A percentile compares a stretch with the other conserved stretches of the same genome.
Conservation (phyloP, 192 early-diverging fungal species). For the Umbelopsis sp. region DNA sequence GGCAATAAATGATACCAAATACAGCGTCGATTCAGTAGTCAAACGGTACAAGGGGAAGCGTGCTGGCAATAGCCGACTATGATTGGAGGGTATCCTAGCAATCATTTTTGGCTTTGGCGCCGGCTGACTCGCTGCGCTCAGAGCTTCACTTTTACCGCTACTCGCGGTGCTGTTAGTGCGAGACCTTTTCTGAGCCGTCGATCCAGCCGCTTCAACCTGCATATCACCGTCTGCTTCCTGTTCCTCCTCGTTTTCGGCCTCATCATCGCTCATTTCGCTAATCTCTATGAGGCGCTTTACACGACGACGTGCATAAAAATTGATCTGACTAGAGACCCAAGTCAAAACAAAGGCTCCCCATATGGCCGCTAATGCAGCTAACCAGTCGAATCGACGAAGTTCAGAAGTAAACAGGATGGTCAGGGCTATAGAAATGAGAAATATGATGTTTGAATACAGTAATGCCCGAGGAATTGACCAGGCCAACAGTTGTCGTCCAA, state of each 20-base stretch:
- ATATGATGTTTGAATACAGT: constrained; percentile 15
- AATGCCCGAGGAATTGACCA: constrained; percentile 21
- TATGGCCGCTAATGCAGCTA: not conserved
- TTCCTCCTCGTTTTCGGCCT: not conserved
- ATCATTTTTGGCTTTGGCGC: not conserved
- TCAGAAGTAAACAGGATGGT: constrained; percentile 14
- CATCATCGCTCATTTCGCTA: not conserved
- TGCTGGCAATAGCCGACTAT: constrained; percentile 5
- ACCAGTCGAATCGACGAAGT: constrained; percentile 16
- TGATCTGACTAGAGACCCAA: constrained; percentile 24
- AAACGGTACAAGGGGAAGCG: not conserved
- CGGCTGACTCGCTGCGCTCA: not conserved
- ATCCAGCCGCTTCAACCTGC: no score
- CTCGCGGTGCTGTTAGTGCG: not conserved
- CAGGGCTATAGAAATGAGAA: not conserved
- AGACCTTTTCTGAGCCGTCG: not conserved
- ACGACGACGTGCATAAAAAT: constrained; percentile 21
- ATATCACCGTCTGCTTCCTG: no score
- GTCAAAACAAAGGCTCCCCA: constrained; percentile 26
- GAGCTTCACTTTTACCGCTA: not conserved
- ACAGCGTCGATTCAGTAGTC: constrained; percentile 11
- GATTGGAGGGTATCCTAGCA: constrained; percentile 13
- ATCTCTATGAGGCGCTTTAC: constrained; percentile 11
- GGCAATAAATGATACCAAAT: not conserved
- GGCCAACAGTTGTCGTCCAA: constrained; percentile 14